Conservation (phyloP, 1,284 basidiomycete genomes). For the Neonothopanus nambi region DNA sequence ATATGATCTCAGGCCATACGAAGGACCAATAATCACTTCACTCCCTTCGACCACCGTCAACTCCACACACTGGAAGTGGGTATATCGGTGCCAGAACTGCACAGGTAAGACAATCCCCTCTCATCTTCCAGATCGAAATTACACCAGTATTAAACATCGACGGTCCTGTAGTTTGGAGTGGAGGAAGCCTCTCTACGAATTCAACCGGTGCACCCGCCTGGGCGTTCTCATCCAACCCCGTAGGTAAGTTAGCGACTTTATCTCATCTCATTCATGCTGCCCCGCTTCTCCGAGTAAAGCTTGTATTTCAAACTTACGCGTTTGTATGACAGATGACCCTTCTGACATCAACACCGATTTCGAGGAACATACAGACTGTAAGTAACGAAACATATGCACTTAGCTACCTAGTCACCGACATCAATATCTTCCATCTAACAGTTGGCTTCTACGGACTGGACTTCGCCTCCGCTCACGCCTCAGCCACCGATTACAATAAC, state of each 20-base stretch:
- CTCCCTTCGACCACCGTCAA: slow-evolving; percentile 45
- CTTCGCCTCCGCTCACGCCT: slow-evolving; percentile 47
- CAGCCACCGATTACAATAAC: slow-evolving; percentile 41
- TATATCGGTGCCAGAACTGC: slow-evolving; percentile 57
- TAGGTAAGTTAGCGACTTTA: slow-evolving; percentile 21
- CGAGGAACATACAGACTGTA: slow-evolving; percentile 46
- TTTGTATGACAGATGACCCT: slow-evolving; percentile 19
- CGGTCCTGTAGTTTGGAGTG: slow-evolving; percentile 35
- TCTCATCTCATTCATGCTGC: background rate
- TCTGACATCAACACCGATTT: slow-evolving; percentile 36
- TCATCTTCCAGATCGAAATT: background rate
- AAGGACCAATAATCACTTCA: slow-evolving; percentile 47
- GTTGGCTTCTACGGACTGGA: slow-evolving; percentile 61
- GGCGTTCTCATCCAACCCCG: slow-evolving; percentile 42
- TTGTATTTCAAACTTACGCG: background rate
- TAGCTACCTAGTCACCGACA: no score
- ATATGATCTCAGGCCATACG: slow-evolving; percentile 30
- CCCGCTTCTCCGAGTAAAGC: background rate
- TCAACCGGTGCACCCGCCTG: slow-evolving; percentile 49
- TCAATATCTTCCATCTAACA: no score
- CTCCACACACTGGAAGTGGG: slow-evolving; percentile 57
- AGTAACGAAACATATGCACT: no score
- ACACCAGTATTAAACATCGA: background rate
- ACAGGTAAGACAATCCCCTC: slow-evolving; percentile 31
- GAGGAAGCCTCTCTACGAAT: slow-evolving; percentile 40